Evolutionary conservation across 2,329 filamentous ascomycete genomes (phyloP).

Genomic region (Grosmannia serpens): DNA sequence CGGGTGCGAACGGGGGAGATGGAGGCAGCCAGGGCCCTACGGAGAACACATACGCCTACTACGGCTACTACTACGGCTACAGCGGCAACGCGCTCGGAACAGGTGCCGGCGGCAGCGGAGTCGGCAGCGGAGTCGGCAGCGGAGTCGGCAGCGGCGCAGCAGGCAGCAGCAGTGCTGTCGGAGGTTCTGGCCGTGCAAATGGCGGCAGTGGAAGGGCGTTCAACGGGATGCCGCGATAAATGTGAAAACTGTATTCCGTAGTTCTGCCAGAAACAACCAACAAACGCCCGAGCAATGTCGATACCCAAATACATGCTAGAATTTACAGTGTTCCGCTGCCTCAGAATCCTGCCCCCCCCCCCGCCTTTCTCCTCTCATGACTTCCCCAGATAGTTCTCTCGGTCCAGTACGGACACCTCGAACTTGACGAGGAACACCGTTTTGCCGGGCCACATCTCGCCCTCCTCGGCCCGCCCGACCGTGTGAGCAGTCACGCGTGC

Average conservation of each 20-base stretch:
- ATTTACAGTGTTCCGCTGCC: neutral
- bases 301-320: neutral
- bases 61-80: conserved; percentile 14
- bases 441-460: conserved; percentile 89
- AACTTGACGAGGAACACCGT: conserved; percentile 96
- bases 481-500: conserved; percentile 85
- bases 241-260: neutral
- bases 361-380: conserved; percentile 10
- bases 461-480: conserved; percentile 45
- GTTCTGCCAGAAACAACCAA: neutral
- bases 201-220: conserved; percentile 3
- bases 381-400: conserved; percentile 71
- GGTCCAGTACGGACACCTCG: conserved; percentile 77
- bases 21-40: conserved; percentile 4
- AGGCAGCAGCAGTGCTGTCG: neutral
- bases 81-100: conserved; percentile 5
- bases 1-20: conserved; percentile 11
- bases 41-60: conserved; percentile 22
- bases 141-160: conserved; percentile 11
- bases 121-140: conserved; percentile 1
- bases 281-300: neutral
- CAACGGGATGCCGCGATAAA: conserved; percentile 3
- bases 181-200: conserved; percentile 7
- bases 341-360: neutral
- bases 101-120: neutral